Percentiles rank a stretch among this genome's conserved stretches.
Conservation (phyloP, 2,329 filamentous ascomycete species). For the Aspergillus arachidicola region DNA sequence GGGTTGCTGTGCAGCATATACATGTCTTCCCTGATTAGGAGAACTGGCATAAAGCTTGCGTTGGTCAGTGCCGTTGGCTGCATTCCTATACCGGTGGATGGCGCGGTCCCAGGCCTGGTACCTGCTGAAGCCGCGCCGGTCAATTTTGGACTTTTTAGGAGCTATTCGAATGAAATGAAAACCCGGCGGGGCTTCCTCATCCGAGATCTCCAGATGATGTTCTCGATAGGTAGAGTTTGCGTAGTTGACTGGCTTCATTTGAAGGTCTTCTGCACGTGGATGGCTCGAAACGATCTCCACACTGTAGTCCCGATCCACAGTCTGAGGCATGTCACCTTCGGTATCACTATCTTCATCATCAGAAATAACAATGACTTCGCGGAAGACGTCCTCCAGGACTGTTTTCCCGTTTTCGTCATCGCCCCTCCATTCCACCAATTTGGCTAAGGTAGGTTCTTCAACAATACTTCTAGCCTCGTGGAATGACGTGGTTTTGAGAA, state of each 20-base stretch:
- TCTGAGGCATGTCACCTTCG: constrained; percentile 34
- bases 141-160: constrained; percentile 37
- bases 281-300: constrained; percentile 48
- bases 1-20: constrained; percentile 22
- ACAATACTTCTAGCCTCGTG: constrained; percentile 57
- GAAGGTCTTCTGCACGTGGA: constrained; percentile 37
- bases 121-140: constrained; percentile 49
- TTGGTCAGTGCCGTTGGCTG: constrained; percentile 22
- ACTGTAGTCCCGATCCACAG: constrained; percentile 38
- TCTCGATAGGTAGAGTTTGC: constrained; percentile 22
- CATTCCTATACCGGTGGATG: constrained; percentile 42
- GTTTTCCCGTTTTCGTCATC: constrained; percentile 57
- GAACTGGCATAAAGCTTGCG: constrained; percentile 11
- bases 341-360: constrained; percentile 59
- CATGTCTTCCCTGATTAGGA: constrained; percentile 20
- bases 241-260: constrained; percentile 33
- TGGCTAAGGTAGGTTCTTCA: constrained; percentile 58
- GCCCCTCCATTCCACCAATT: constrained; percentile 64
- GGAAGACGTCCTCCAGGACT: constrained; percentile 63
- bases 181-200: constrained; percentile 40
- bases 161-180: constrained; percentile 39
- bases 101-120: constrained; percentile 52
- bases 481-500: constrained; percentile 57
- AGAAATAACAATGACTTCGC: constrained; percentile 66
- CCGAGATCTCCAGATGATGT: constrained; percentile 31